Conservation (phyloP, 139 green algal genomes). For the Chlorella vulgaris region DNA sequence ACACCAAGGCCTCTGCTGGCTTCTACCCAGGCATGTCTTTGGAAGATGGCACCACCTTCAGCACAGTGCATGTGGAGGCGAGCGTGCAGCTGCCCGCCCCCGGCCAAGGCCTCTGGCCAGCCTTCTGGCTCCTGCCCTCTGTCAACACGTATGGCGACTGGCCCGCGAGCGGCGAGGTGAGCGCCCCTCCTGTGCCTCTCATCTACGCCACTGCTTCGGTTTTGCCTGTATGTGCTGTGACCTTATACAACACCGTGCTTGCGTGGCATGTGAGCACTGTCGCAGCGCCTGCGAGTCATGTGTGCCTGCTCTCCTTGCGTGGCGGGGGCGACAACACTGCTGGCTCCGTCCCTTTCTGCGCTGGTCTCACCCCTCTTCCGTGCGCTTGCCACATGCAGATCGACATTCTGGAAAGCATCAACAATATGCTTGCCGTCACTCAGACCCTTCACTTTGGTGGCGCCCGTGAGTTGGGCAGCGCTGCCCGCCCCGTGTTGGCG, state of each 20-base stretch:
- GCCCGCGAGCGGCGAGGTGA: constrained; percentile 39
- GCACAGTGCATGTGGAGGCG: constrained; percentile 38
- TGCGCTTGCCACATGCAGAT: too few species aligned
- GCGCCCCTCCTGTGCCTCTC: background rate
- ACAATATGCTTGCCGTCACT: constrained; percentile 25
- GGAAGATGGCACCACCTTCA: constrained; percentile 26
- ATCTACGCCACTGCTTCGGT: background rate
- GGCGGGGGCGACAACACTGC: too few species aligned
- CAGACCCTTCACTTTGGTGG: constrained; percentile 40
- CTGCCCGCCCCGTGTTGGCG: background rate
- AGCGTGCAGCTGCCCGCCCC: constrained; percentile 32
- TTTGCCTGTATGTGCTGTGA: background rate
- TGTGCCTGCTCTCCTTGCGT: too few species aligned
- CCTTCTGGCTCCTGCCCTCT: constrained; percentile 50
- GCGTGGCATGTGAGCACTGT: too few species aligned
- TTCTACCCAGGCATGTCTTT: constrained; percentile 38
- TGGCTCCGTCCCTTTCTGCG: too few species aligned
- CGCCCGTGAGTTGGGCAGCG: background rate
- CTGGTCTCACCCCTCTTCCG: too few species aligned
- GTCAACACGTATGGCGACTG: constrained; percentile 38
- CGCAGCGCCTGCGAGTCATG: too few species aligned
- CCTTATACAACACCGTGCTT: too few species aligned
- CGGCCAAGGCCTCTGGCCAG: constrained; percentile 42
- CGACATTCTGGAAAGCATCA: constrained; percentile 42
- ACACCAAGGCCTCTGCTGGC: constrained; percentile 25